These are phyloP conservation scores for Citrus maxima DNA, from an alignment of 345 rosid species.

Conservation along the genomic window DNA sequence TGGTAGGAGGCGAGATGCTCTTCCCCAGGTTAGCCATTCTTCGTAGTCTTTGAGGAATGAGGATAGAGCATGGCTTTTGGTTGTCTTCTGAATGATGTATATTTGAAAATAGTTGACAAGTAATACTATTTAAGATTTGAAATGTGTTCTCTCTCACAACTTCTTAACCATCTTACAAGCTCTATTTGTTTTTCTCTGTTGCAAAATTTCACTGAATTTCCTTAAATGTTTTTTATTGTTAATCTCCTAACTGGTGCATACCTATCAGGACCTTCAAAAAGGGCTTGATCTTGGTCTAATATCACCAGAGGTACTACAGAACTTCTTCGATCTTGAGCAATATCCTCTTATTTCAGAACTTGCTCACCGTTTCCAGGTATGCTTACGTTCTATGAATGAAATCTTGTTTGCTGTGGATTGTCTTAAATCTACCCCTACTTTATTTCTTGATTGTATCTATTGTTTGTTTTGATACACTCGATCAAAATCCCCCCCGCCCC, in stretches of 20 bases:
- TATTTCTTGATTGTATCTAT: neutral
- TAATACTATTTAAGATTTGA: neutral
- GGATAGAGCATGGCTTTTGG: neutral
- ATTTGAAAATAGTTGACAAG: neutral
- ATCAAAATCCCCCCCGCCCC: neutral
- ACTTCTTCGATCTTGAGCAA: slow-evolving; percentile 81
- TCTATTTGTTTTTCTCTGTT: neutral
- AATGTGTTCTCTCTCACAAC: neutral
- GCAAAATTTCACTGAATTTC: neutral
- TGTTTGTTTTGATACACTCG: neutral
- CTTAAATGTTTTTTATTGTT: neutral
- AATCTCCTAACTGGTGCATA: slow-evolving; percentile 9
- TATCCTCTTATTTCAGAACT: slow-evolving; percentile 86
- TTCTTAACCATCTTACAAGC: neutral
- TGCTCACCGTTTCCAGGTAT: slow-evolving; percentile 82
- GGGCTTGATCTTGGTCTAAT: slow-evolving; percentile 95
- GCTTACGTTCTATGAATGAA: neutral
- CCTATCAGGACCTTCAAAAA: slow-evolving; percentile 79
- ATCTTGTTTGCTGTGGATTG: neutral
- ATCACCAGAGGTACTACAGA: slow-evolving; percentile 92
- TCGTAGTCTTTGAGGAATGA: neutral
- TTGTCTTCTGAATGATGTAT: neutral
- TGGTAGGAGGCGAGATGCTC: slow-evolving; percentile 80
- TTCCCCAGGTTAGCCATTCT: slow-evolving; percentile 63
- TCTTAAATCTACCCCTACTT: neutral